Conservation (phyloP, 768 basidiomycete genomes). For the Amylocystis lapponica region DNA sequence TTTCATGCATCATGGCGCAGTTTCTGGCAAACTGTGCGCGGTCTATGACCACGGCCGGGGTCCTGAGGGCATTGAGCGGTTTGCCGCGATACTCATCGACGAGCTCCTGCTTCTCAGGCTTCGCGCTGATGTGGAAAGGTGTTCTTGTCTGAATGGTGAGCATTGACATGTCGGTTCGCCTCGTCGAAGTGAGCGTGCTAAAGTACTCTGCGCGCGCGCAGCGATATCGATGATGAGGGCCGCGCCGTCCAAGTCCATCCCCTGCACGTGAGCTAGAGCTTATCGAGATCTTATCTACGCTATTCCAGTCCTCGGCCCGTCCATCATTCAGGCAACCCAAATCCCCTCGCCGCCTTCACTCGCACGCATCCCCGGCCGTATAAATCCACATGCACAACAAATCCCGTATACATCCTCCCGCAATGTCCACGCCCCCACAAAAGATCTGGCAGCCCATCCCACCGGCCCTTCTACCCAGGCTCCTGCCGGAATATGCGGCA, state of each 20-base stretch:
- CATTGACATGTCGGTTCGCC: constrained; percentile 14
- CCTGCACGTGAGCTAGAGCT: neutral
- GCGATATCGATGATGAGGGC: neutral
- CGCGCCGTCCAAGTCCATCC: neutral
- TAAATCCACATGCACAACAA: neutral
- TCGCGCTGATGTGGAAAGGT: constrained; percentile 32
- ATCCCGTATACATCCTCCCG: neutral
- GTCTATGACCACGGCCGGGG: constrained; percentile 77
- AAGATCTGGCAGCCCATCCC: constrained; percentile 48
- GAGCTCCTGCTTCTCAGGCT: constrained; percentile 45
- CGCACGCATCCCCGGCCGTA: neutral
- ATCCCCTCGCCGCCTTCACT: neutral
- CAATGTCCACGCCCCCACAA: neutral
- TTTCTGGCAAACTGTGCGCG: constrained; percentile 66
- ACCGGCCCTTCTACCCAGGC: constrained; percentile 46
- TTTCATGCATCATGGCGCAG: constrained; percentile 66
- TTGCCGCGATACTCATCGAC: constrained; percentile 53
- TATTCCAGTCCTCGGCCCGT: no score
- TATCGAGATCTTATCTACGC: neutral
- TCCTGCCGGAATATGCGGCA: constrained; percentile 62
- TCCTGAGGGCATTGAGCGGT: constrained; percentile 51
- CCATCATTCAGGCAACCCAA: no score
- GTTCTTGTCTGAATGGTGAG: constrained; percentile 41
- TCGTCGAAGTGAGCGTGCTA: no score
- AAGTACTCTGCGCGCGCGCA: constrained; percentile 2